Evolutionary conservation across 2,329 filamentous ascomycete genomes (phyloP), one percentile per base, ranked within the genome.

Genomic region (Aspergillus melleus): DNA sequence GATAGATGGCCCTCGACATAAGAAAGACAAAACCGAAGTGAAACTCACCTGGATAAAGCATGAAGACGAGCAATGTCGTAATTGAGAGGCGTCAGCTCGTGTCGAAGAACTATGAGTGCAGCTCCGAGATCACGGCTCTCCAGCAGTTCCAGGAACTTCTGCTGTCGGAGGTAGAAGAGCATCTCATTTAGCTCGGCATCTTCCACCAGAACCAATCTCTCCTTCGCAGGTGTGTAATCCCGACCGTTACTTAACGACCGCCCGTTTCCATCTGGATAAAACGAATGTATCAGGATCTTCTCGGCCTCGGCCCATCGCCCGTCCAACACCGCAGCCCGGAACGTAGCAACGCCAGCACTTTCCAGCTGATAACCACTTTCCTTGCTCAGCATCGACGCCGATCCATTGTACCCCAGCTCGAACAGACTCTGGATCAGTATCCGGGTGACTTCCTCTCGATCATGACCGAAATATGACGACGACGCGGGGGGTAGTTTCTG

Each of bases 121-220:
- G 84, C 83, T 14, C 83, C 83, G 9, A 91, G 85, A 68, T 97
- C 88, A 66, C 87, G 83, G 68, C 83, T 81, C 74, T 98, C 93
- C 49, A 99, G 79, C 9, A 96, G 80, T 78, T 99, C 95, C 30
- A 99, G 81, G 69, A 94, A 99, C 75, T 98, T 98, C 74, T 99
- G 95, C 72, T 96, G 90, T 64, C 94, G 86, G 69, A 99, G 81
- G 81, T 88, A 88, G 74, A 98, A 97, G 51, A 89, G 84, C 90
- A 99, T 94, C 55, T 89, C 83, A 66, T 89, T 87, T 59, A 84
- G 84, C 68, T 96, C 89, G 6, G 91, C 89, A 24, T 86, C 88
- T 49, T 90, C 86, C 16, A 89, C 86, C 55, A 98, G 82, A 16
- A 91, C 85, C 57, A 99, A 79, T 2, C 89, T 91, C 64, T 86